These are phyloP conservation scores for Fennellomyces sp. DNA, from an alignment of 371 early-diverging fungal genomes.

Conservation along the genomic window DNA sequence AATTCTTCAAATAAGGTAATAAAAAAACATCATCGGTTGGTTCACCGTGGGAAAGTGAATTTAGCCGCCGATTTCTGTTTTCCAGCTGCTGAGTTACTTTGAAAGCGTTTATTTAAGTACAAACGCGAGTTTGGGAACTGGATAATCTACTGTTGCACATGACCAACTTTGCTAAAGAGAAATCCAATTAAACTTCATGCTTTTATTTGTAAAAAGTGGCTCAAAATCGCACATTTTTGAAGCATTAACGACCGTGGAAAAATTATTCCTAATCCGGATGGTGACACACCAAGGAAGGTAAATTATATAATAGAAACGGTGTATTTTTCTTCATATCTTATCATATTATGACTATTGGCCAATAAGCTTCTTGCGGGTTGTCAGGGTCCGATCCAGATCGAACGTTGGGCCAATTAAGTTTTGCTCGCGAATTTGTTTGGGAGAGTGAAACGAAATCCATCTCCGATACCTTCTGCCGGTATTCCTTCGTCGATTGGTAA, in stretches of 20 bases:
- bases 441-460: no score
- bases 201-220: not conserved
- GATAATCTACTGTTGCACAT: no score
- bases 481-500: no score
- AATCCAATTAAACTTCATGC: not conserved
- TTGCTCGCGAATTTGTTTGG: no score
- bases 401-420: no score
- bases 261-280: not conserved
- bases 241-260: not conserved
- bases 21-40: not conserved
- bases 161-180: not conserved
- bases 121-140: not conserved
- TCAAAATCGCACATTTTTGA: not conserved
- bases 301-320: not conserved
- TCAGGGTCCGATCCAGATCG: no score
- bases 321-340: not conserved
- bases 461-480: no score
- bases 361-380: not conserved
- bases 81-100: not conserved
- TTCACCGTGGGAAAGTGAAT: not conserved
- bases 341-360: not conserved
- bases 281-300: not conserved
- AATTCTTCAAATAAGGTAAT: slow-evolving; percentile 1
- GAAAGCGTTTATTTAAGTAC: not conserved
- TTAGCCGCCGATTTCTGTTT: not conserved